A percentile compares a stretch with the other conserved stretches of the same genome.
These are phyloP conservation scores for Cyclospora cayetanensis DNA, from an alignment of 169 alveolate species.

Conservation along the genomic window DNA sequence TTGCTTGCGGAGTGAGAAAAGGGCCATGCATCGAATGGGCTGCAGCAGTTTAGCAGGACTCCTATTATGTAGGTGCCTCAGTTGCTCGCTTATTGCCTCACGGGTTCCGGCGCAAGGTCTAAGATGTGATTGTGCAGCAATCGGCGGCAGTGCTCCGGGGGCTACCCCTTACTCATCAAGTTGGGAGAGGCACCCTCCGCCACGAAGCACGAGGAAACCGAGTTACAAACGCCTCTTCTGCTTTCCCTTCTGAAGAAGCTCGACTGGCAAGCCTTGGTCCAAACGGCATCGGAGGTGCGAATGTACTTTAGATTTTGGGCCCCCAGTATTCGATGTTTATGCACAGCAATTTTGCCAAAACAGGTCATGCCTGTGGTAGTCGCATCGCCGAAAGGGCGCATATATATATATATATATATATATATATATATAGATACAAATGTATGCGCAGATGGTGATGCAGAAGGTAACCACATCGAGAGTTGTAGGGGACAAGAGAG, in stretches of 20 bases:
- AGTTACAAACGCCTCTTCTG: slow-evolving; percentile 69
- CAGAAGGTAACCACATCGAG: neutral
- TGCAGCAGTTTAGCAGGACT: too few relatives aligned
- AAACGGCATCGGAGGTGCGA: slow-evolving; percentile 71
- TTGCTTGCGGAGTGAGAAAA: too few relatives aligned
- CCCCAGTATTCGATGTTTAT: too few relatives aligned
- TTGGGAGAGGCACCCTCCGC: slow-evolving; percentile 12
- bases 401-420: too few relatives aligned
- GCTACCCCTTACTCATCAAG: too few relatives aligned
- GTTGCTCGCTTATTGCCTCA: too few relatives aligned
- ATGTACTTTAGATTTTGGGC: too few relatives aligned
- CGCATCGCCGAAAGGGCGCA: neutral
- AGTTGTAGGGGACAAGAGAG: neutral
- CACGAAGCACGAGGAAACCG: slow-evolving; percentile 52
- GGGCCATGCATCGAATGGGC: too few relatives aligned
- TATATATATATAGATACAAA: too few relatives aligned
- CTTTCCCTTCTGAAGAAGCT: slow-evolving; percentile 65
- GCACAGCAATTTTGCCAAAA: too few relatives aligned
- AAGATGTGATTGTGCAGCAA: slow-evolving; percentile 61
- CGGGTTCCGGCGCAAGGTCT: too few relatives aligned
- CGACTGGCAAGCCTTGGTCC: slow-evolving; percentile 77
- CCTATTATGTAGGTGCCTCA: too few relatives aligned
- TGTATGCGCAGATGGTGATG: neutral
- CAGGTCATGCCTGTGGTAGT: neutral
- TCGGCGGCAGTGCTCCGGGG: slow-evolving; percentile 68